Evolutionary conservation across 768 basidiomycete genomes (phyloP).

Genomic region (Hygrophorus pudorinus): DNA sequence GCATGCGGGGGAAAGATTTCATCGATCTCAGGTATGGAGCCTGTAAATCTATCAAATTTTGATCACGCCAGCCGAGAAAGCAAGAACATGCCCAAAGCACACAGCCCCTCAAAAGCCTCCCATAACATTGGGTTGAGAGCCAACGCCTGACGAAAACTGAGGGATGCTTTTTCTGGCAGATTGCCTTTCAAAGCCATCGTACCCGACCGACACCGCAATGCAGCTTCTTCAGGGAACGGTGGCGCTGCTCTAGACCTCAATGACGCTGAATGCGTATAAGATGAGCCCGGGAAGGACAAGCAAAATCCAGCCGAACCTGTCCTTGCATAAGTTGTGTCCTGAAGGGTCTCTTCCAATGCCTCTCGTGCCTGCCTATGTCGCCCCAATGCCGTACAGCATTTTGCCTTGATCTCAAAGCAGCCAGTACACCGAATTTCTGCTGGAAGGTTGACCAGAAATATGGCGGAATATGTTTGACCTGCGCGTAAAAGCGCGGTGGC

Average conservation of each 20-base stretch:
- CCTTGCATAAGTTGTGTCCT: constrained; percentile 40
- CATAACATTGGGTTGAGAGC: constrained; percentile 70
- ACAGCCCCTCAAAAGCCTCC: constrained; percentile 90
- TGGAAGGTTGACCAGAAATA: constrained; percentile 56
- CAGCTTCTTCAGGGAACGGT: constrained; percentile 62
- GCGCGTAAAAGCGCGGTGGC: constrained; percentile 65
- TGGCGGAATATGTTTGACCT: constrained; percentile 65
- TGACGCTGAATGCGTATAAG: constrained; percentile 34
- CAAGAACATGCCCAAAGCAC: constrained; percentile 53
- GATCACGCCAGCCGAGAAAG: constrained; percentile 7
- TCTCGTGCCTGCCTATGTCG: constrained; percentile 71
- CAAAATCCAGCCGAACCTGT: constrained; percentile 36
- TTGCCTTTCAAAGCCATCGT: constrained; percentile 72
- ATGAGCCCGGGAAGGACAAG: constrained; percentile 6
- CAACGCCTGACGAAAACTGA: constrained; percentile 65
- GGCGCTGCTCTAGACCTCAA: constrained; percentile 42
- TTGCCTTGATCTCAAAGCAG: constrained; percentile 71
- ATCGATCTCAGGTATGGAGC: constrained; percentile 61
- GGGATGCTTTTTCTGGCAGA: constrained; percentile 59
- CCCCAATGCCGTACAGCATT: constrained; percentile 63
- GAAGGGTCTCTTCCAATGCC: constrained; percentile 54
- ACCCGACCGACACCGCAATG: constrained; percentile 69
- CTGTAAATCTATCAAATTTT: constrained; percentile 27
- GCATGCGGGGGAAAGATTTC: constrained; percentile 60
- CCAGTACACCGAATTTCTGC: constrained; percentile 55